Evolutionary conservation across 2,329 filamentous ascomycete species (phyloP).

Genomic region (Ascochyta fabae): DNA sequence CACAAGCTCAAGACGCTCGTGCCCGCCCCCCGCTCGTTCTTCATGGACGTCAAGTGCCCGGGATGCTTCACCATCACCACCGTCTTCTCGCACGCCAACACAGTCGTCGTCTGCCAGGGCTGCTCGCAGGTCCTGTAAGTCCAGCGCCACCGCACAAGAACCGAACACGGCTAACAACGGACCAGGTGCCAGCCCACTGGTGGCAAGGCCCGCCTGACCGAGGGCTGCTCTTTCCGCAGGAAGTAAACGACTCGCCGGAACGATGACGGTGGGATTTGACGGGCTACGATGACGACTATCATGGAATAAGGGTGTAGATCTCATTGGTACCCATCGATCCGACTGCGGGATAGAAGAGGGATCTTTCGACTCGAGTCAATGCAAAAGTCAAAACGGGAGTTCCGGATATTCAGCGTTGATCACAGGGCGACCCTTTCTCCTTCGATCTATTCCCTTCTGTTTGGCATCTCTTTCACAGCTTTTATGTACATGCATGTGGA

Average conservation of each 20-base stretch:
- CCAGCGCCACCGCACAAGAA: slow-evolving; percentile 8
- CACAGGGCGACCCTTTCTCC: slow-evolving; percentile 46
- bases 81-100: slow-evolving; percentile 99
- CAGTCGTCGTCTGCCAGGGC: slow-evolving; percentile 98
- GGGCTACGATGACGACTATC: slow-evolving; percentile 49
- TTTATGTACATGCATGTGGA: slow-evolving; percentile 53
- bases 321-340: slow-evolving; percentile 51
- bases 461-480: slow-evolving; percentile 47
- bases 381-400: slow-evolving; percentile 52
- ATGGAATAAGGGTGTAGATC: slow-evolving; percentile 49
- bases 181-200: slow-evolving; percentile 89
- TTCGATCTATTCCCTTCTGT: slow-evolving; percentile 48
- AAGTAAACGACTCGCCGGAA: slow-evolving; percentile 74
- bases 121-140: slow-evolving; percentile 90
- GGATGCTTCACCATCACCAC: slow-evolving; percentile 99
- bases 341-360: slow-evolving; percentile 54
- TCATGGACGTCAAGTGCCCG: slow-evolving; percentile 99
- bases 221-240: slow-evolving; percentile 99
- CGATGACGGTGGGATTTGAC: slow-evolving; percentile 41
- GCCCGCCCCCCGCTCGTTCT: slow-evolving; percentile 96
- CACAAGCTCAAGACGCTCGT: slow-evolving; percentile 99
- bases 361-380: slow-evolving; percentile 52
- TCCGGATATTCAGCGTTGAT: slow-evolving; percentile 55
- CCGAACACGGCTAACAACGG: slow-evolving; percentile 32
- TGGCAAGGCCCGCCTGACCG: slow-evolving; percentile 97